These are phyloP conservation scores for Penicillium sp. DNA, from an alignment of 2,329 filamentous ascomycete species.

Conservation along the genomic window DNA sequence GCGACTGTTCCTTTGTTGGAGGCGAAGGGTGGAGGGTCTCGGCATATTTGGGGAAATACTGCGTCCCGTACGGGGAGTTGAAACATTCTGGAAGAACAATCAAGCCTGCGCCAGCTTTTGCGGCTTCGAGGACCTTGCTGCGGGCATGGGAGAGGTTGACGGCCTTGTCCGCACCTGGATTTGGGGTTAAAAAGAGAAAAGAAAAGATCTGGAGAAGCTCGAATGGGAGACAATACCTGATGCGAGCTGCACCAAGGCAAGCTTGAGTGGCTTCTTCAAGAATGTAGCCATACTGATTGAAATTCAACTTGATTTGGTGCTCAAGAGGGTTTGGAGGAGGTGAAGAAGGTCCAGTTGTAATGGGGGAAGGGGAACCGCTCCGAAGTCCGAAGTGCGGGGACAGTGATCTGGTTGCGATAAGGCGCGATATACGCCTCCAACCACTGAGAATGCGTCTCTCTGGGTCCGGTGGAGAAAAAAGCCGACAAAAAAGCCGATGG, in stretches of 20 bases:
- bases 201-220: too few species aligned
- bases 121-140: constrained; percentile 80
- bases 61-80: constrained; percentile 93
- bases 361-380: constrained; percentile 3
- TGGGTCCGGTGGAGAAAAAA: neutral
- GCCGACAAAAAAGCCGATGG: constrained; percentile 3
- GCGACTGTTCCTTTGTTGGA: constrained; percentile 70
- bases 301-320: too few species aligned
- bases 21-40: constrained; percentile 83
- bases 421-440: neutral
- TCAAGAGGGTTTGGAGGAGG: neutral
- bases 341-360: constrained; percentile 6
- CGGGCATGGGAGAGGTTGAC: constrained; percentile 82
- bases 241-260: constrained; percentile 81
- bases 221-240: constrained; percentile 55
- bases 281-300: constrained; percentile 55
- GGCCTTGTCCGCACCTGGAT: constrained; percentile 73
- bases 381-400: constrained; percentile 15
- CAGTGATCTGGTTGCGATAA: constrained; percentile 14
- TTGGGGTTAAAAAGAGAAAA: constrained; percentile 6
- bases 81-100: constrained; percentile 98
- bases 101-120: constrained; percentile 74
- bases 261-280: constrained; percentile 76
- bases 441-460: neutral
- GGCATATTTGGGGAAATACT: constrained; percentile 90